Evolutionary conservation across 2,329 filamentous ascomycete species (phyloP).

Genomic region (Bipolaris zeicola): DNA sequence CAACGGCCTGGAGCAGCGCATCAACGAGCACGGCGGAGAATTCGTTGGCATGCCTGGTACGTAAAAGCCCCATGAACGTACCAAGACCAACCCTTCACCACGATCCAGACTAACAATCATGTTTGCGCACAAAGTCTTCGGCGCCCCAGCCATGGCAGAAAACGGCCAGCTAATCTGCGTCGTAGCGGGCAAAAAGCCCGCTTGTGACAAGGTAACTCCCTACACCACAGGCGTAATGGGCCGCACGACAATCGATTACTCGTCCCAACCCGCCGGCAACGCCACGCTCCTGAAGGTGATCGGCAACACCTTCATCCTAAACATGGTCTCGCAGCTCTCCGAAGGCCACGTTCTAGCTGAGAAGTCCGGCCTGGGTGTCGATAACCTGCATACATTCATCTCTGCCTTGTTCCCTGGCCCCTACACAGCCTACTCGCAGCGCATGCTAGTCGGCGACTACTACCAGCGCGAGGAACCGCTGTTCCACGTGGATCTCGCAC

Average conservation of each 20-base stretch:
- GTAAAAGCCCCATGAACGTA: not conserved
- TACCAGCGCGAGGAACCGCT: slow-evolving; percentile 77
- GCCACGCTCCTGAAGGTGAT: slow-evolving; percentile 78
- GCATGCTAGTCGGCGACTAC: slow-evolving; percentile 79
- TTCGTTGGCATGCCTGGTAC: slow-evolving; percentile 73
- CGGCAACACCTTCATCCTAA: slow-evolving; percentile 84
- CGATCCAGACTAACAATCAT: slow-evolving; percentile 20
- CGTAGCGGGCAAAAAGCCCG: slow-evolving; percentile 66
- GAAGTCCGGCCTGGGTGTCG: slow-evolving; percentile 74
- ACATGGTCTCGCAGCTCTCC: slow-evolving; percentile 79
- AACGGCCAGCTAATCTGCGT: slow-evolving; percentile 74
- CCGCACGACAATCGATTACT: slow-evolving; percentile 71
- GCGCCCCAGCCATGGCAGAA: slow-evolving; percentile 72
- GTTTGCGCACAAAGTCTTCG: slow-evolving; percentile 62
- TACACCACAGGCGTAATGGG: slow-evolving; percentile 77
- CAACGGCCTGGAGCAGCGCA: slow-evolving; percentile 64
- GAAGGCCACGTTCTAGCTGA: slow-evolving; percentile 81
- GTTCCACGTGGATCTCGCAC: slow-evolving; percentile 79
- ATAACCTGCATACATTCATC: slow-evolving; percentile 73
- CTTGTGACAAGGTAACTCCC: slow-evolving; percentile 68
- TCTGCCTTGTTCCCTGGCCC: slow-evolving; percentile 76
- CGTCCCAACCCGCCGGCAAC: slow-evolving; percentile 69
- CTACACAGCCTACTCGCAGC: slow-evolving; percentile 73
- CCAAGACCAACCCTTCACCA: slow-evolving; percentile 10
- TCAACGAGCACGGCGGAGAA: slow-evolving; percentile 65